Evolutionary conservation across 352 stramenopile species (phyloP), one percentile per base, ranked within the genome.

Genomic region (Pythium sukuiense): DNA sequence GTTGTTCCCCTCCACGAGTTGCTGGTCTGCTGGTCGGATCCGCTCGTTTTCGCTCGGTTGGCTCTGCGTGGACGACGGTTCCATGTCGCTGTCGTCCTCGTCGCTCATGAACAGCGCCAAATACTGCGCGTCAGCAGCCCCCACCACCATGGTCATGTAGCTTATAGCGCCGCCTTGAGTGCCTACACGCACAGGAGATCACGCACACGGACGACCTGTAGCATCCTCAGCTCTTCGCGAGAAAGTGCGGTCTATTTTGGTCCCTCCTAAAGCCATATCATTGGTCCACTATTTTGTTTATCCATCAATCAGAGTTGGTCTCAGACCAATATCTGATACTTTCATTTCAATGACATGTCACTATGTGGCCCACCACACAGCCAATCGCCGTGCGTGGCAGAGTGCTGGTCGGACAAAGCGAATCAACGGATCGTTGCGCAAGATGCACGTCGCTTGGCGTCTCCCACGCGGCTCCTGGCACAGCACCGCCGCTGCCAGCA

Each of bases 21-120:
- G 16, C 2, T 52, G 41, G 30, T 20, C 43, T 27, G 4, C 7
- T 30, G 43, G 43, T 41, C 33, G 30, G 27, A 49, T 26, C 35
- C 16, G 26, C 11, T 26, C 43, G 18, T 7, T 12, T 27, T 33
- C n/a, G 73, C 30, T 76, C 54, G 35, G 35, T 41, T 41, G 64
- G 46, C 1, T 70, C 61, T 55, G 68, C 59, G 37, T 74, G 67
- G 33, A 58, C 45, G 45, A 54, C 9, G 71, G 52, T 16, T 71
- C 52, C 12, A 62, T 35, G 6, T 65, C 29, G 11, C 52, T 37
- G 0, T 74, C 50, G 0, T 83, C 73, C 9, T 85, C 71, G 50
- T 87, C 78, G 48, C 76, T 81, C 65, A 89, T 65, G 45, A 75
- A 73, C 5, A 73, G 63, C 29, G 60, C 68, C 13, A 89, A 53